phyloP scores from a whole-genome alignment of 441 rosid genomes.

The Adansonia grandidieri region DNA sequence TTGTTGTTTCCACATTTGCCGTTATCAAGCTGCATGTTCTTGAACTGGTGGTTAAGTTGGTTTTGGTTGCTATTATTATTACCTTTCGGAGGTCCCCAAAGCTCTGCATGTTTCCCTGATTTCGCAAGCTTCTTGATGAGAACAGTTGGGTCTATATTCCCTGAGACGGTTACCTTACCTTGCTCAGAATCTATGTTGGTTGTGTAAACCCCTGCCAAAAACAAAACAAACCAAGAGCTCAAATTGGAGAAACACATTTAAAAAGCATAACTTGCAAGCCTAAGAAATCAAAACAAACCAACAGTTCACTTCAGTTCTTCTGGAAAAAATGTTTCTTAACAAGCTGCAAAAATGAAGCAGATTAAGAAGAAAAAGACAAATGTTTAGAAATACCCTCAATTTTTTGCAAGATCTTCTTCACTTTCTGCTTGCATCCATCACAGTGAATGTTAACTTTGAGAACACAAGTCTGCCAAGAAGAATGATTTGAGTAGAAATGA shows the following conservation, averaged over 20 bases:
- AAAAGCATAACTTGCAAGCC: not conserved
- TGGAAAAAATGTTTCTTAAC: not conserved
- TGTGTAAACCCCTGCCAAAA: slow-evolving; percentile 68
- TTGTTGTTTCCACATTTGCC: slow-evolving; percentile 59
- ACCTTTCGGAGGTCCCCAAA: slow-evolving; percentile 68
- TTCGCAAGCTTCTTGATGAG: slow-evolving; percentile 85
- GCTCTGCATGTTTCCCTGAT: slow-evolving; percentile 93
- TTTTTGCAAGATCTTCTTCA: slow-evolving; percentile 83
- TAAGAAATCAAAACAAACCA: not conserved
- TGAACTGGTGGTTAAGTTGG: slow-evolving; percentile 57
- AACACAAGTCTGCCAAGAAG: slow-evolving; percentile 74
- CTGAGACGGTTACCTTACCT: slow-evolving; percentile 86
- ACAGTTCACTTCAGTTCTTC: not conserved
- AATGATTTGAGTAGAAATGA: slow-evolving; percentile 22
- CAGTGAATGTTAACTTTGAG: slow-evolving; percentile 95
- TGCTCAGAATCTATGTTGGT: slow-evolving; percentile 76
- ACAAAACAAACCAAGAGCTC: slow-evolving; percentile 23
- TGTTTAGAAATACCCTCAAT: slow-evolving; percentile 62
- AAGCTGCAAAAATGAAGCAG: not conserved
- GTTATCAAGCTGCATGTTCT: slow-evolving; percentile 68
- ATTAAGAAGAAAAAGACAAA: not conserved
- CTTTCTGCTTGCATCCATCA: slow-evolving; percentile 92
- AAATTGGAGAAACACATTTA: not conserved
- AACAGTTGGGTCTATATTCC: slow-evolving; percentile 65
- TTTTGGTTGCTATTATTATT: slow-evolving; percentile 47